Conservation (phyloP, 2,329 filamentous ascomycete genomes). For the Colletotrichum ledebouriae region DNA sequence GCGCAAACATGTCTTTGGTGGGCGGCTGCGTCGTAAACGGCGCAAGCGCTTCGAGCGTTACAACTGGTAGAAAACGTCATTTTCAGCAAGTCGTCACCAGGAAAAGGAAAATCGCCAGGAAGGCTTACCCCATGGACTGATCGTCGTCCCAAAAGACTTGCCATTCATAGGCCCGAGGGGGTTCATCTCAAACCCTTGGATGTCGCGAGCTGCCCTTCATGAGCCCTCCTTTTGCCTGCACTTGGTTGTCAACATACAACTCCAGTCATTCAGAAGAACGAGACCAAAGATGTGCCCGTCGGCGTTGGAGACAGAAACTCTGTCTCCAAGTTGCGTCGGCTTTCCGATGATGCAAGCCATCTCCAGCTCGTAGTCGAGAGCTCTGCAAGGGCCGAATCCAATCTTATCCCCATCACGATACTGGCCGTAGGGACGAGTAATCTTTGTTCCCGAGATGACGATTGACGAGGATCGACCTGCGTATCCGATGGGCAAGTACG, state of each 20-base stretch:
- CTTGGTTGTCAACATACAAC: constrained; percentile 56
- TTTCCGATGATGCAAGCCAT: constrained; percentile 61
- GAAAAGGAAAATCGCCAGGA: too few relatives aligned
- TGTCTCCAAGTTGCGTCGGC: constrained; percentile 51
- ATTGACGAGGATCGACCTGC: constrained; percentile 68
- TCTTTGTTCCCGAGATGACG: constrained; percentile 60
- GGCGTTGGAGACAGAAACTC: constrained; percentile 60
- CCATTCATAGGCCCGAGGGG: constrained; percentile 72
- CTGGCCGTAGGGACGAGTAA: constrained; percentile 62
- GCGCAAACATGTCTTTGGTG: constrained; percentile 43
- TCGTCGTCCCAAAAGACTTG: constrained; percentile 71
- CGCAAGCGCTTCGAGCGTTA: constrained; percentile 71
- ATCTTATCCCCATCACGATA: constrained; percentile 45
- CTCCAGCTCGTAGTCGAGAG: constrained; percentile 60
- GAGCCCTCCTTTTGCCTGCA: constrained; percentile 29
- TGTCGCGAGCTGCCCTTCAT: constrained; percentile 64
- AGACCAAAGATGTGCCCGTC: constrained; percentile 73
- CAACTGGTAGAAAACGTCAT: constrained; percentile 48
- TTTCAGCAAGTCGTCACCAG: constrained; percentile 1
- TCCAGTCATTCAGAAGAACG: constrained; percentile 75
- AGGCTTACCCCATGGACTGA: constrained; percentile 66
- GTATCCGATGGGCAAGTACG: constrained; percentile 66
- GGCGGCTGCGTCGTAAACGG: constrained; percentile 63
- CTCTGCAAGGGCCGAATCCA: constrained; percentile 49
- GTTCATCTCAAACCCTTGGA: constrained; percentile 72